Evolutionary conservation across 2,329 filamentous ascomycete genomes (phyloP), one percentile per base, ranked within the genome.

Genomic region (Neopestalotiopsis sp.): DNA sequence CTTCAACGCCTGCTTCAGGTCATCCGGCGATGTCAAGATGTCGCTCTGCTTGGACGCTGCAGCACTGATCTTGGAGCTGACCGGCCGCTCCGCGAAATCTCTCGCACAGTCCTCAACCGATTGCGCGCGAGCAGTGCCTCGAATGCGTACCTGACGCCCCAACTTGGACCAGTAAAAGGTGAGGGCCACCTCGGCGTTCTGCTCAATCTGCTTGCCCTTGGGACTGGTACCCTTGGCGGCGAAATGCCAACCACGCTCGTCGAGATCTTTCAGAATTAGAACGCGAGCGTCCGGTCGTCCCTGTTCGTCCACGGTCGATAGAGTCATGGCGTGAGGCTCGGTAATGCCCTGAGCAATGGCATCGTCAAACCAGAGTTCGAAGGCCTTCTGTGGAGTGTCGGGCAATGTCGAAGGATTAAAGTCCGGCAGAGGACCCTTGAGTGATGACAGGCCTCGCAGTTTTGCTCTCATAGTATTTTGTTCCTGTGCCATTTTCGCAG

Each of bases 181-280:
- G 20, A 65, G 34, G 20, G 62, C 62, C 12, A 52, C 62, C 20
- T 65, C 40, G 2, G 40, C 20, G 62, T 65, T 65, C n/a, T 65
- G 24, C 40, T 45, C 40, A 14, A 65, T 65, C 42, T 65, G 62
- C 17, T 17, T n/a, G 6, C 62, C 62, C 40, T 65, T 65, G 38
- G 62, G 38, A 20, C 62, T 65, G 2, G 40, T 52, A 20, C 24
- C 14, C 62, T 65, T 65, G 9, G 62, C 62, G 7, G 62, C 62
- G 14, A 65, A 65, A 28, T 65, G 62, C 62, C 62, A 65, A 32
- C 62, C 62, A 13, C 62, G 62, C 40, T 52, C 62, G 10, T 65
- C 62, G 38, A 65, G 40, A 17, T 65, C 42, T 32, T 65, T 65
- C 62, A 65, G 12, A 28, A 65, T 45, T n/a, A 65, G 62, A 14